phyloP scores from a whole-genome alignment of 768 basidiomycete genomes.

The Kwoniella bestiolae region DNA sequence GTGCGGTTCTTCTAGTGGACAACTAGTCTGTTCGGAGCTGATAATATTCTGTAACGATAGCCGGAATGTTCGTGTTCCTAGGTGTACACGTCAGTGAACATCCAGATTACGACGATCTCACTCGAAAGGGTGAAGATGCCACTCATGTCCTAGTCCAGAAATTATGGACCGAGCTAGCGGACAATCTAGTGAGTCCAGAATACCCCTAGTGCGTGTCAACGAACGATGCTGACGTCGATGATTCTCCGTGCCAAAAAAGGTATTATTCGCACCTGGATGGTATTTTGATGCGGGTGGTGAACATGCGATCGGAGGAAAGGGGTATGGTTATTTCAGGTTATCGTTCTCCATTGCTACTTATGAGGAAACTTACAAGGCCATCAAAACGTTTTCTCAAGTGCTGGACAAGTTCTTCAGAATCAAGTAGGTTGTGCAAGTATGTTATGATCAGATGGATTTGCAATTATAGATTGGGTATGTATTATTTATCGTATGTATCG shows the following conservation, averaged over 20 bases:
- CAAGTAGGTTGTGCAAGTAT: slow-evolving; percentile 5
- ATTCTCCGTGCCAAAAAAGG: slow-evolving; percentile 43
- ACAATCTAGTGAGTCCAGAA: slow-evolving; percentile 42
- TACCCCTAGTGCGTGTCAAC: background rate
- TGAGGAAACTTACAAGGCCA: slow-evolving; percentile 46
- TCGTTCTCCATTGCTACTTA: slow-evolving; percentile 57
- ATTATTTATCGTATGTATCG: background rate
- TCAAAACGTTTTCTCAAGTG: slow-evolving; percentile 49
- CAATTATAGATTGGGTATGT: background rate
- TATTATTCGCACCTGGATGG: slow-evolving; percentile 70
- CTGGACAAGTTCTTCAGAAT: slow-evolving; percentile 50
- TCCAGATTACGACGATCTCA: slow-evolving; percentile 58
- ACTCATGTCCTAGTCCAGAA: slow-evolving; percentile 62
- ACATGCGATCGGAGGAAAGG: slow-evolving; percentile 48
- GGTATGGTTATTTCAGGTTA: slow-evolving; percentile 56
- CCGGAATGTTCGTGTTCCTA: slow-evolving; percentile 82
- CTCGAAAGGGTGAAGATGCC: slow-evolving; percentile 43
- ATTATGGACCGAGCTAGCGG: slow-evolving; percentile 65
- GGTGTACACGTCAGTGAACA: slow-evolving; percentile 68
- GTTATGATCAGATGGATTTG: background rate
- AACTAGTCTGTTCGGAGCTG: too few relatives aligned
- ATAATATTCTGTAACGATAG: slow-evolving; percentile 28
- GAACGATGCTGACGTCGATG: background rate
- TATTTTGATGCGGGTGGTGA: slow-evolving; percentile 56
- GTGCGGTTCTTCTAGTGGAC: too few relatives aligned